Base-by-base conservation (phyloP, 257 asterid species). In the Solanum appendiculatum region DNA sequence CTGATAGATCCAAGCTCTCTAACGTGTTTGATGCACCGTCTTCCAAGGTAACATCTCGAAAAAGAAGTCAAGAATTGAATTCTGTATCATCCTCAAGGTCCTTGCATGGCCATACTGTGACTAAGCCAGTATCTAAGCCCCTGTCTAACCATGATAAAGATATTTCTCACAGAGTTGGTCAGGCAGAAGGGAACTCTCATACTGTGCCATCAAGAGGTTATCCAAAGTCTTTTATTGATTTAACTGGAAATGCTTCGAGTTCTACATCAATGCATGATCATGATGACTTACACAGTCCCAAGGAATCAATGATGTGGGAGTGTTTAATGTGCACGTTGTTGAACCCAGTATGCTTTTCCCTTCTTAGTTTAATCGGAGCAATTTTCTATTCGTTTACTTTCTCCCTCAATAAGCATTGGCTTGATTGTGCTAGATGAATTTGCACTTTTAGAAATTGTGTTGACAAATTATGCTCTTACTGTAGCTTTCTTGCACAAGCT, bases 321-420 rank as follows among this genome's bases (percentile, higher is more conserved):
- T 95, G 99, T 85, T 68, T 87, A 37, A 81, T 89, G 74, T 95
- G 99, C 98, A 95, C 99, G 69, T 90, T 97, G 91, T 88, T 97
- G 90, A 97, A 97, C 86, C 94, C 95, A 16, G 99, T 95, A 90
- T 90, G 98, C 88, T 78, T 87, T 54, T 7, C n/a, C 5, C 63
- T 6, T 31, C 31, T 29, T 46, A 29, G 29, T 46, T 10, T 80
- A 44, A 44, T 58, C 25, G 86, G 84, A 39, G 29, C 27, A 13
- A 21, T 69, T n/a, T 37, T 86, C 15, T 8, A 40, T 63, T 84
- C 18, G 72, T 29, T 20, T 8, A 15, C n/a, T 77, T 84, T 58
- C 56, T 58, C 68, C 29, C 60, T 27, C 20, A 0, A 29, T 80
- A 27, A 46, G 85, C 29, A 16, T 80, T 46, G 11, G 33, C 27